Evolutionary conservation across 2,329 filamentous ascomycete species (phyloP).

Genomic region (Leptosphaerulina australis): DNA sequence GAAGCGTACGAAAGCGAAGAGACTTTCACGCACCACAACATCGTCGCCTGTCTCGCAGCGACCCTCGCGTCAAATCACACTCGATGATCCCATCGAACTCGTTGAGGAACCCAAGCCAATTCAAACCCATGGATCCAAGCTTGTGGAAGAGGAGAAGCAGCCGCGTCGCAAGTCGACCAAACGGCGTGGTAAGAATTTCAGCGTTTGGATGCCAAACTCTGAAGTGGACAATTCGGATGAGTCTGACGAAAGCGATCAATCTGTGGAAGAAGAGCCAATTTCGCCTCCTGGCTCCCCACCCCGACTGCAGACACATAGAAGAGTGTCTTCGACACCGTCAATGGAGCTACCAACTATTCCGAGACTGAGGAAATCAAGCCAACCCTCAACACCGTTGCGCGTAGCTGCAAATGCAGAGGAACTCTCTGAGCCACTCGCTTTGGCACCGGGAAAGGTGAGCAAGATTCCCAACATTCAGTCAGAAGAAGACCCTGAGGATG

Average conservation of each 20-base stretch:
- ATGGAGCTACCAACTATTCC: conserved; percentile 54
- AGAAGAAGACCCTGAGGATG: conserved; percentile 33
- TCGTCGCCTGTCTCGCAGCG: conserved; percentile 37
- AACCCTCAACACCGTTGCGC: conserved; percentile 45
- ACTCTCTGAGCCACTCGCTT: conserved; percentile 29
- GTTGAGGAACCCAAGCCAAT: conserved; percentile 17
- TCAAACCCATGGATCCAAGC: conserved; percentile 10
- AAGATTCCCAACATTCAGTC: conserved; percentile 26
- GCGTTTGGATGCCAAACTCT: conserved; percentile 56
- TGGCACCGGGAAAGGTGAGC: conserved; percentile 40
- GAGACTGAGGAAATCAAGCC: conserved; percentile 51
- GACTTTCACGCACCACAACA: conserved; percentile 41
- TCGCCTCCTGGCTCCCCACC: conserved; percentile 34
- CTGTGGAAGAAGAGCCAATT: conserved; percentile 22
- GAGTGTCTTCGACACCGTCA: conserved; percentile 57
- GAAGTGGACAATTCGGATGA: conserved; percentile 45
- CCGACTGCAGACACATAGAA: conserved; percentile 49
- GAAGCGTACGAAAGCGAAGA: conserved; percentile 49
- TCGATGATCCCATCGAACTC: conserved; percentile 40
- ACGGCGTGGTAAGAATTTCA: conserved; percentile 52
- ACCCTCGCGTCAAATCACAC: conserved; percentile 44
- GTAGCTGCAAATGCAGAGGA: conserved; percentile 20
- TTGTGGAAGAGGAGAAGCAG: conserved; percentile 25
- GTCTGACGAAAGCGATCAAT: conserved; percentile 39
- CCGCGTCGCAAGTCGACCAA: conserved; percentile 41